Evolutionary conservation across 2,329 filamentous ascomycete genomes (phyloP).

Genomic region (Colletotrichum kahawae): DNA sequence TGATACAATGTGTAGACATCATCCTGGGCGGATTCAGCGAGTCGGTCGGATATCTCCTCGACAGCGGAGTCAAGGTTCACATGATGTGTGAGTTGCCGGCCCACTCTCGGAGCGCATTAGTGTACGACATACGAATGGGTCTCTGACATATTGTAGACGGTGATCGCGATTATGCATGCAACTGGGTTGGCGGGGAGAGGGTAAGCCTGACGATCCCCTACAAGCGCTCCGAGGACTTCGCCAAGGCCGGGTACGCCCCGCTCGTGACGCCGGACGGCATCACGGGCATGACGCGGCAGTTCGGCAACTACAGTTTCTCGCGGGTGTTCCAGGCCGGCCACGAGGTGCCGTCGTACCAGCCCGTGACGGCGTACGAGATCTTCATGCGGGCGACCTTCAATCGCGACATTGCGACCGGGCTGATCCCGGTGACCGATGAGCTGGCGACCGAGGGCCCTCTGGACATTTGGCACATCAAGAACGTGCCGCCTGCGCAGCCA

Average conservation of each 20-base stretch:
- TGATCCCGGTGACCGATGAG: slow-evolving; percentile 45
- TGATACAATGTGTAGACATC: slow-evolving; percentile 31
- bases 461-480: slow-evolving; percentile 51
- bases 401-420: slow-evolving; percentile 54
- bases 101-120: background rate
- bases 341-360: slow-evolving; percentile 58
- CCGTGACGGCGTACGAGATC: slow-evolving; percentile 50
- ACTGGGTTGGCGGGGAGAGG: slow-evolving; percentile 67
- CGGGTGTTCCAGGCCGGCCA: slow-evolving; percentile 64
- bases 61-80: slow-evolving; percentile 62
- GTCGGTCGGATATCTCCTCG: slow-evolving; percentile 45
- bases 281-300: slow-evolving; percentile 72
- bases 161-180: slow-evolving; percentile 50
- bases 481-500: slow-evolving; percentile 49
- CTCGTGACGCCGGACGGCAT: slow-evolving; percentile 67
- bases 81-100: slow-evolving; percentile 53
- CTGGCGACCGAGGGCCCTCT: slow-evolving; percentile 31
- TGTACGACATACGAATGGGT: background rate
- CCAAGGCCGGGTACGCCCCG: slow-evolving; percentile 66
- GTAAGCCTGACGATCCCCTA: slow-evolving; percentile 60
- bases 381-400: slow-evolving; percentile 58
- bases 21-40: slow-evolving; percentile 42
- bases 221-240: slow-evolving; percentile 50
- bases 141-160: slow-evolving; percentile 34
- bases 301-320: slow-evolving; percentile 69